Evolutionary conservation across 106 monocot species (phyloP), one percentile per base, ranked within the genome.

Genomic region (Alisma plantagoaquatica): DNA sequence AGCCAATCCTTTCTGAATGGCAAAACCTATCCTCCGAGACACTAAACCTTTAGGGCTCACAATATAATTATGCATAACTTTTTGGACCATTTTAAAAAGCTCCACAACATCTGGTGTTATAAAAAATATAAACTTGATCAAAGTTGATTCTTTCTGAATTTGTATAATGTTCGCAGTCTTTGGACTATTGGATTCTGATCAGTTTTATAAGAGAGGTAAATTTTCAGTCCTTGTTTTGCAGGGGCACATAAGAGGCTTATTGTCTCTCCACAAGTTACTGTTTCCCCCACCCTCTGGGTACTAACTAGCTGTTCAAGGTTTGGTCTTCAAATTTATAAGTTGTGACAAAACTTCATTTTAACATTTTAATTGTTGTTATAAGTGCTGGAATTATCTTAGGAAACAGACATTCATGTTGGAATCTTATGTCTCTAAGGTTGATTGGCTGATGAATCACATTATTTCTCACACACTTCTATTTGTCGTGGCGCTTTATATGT

Each of bases 351-450:
- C 30, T 27, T 54, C 41, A n/a, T n/a, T n/a, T 30, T 22, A 16
- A 2, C 9, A 23, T 28, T n/a, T n/a, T 27, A 29, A 18, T n/a
- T 23, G 44, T 38, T 49, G 23, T 28, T 71, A 64, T 66, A 98
- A 90, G 54, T 98, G 86, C 66, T 98, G 98, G 98, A 98, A 98
- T 71, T 98, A 98, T 59, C 67, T 98, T 26, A 76, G 89, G 71
- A 99, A 99, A 70, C 98, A 99, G 72, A 99, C 98, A 30, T 90
- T 99, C 80, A 85, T 99, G 61, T 56, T 99, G 18, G 98, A 99
- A 68, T 99, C 98, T 29, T 99, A 91, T 35, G 78, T 79, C 61
- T 86, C 90, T 23, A 72, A 47, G 17, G 86, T 91, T 46, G 91
- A 99, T 44, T 86, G 90, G 90, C 33, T 82, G 50, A 99, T 99